Base-by-base conservation (phyloP, 2,329 filamentous ascomycete genomes). In the Exophiala viscosa region DNA sequence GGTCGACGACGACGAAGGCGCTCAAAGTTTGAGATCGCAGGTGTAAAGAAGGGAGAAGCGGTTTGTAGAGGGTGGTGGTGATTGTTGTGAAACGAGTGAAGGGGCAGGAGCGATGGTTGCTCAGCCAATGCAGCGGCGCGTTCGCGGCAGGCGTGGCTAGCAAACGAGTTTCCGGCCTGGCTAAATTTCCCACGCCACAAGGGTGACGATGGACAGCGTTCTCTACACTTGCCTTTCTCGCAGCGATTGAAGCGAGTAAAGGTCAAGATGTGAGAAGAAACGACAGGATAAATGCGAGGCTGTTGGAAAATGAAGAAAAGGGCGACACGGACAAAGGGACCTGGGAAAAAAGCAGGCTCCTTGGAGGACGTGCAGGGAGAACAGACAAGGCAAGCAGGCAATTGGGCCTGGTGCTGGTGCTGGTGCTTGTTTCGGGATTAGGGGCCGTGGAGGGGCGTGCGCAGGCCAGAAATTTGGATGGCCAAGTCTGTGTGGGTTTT, bases 21-120 rank as follows among this genome's bases (percentile, higher is more conserved):
- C 35, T 43, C 48, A 48, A 45, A 42, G 32, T 52, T 53, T 15
- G 15, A 53, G 23, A 46, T 52, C 45, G 52, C 45, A 48, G 47
- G 47, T 44, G 36, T 47, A 54, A 36, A 42, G 28, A n/a, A 14
- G 13, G 43, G 23, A 42, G 34, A 53, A 39, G 41, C 31, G 51
- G 55, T 55, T 55, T 38, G 56, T 17, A 48, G 23, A 28, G 23
- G 23, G 23, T 28, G 55, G 44, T 28, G 48, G 48, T 48, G 52
- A 41, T 64, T 65, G 62, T 64, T 62, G 58, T 61, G 54, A 62
- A 66, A 64, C 63, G 64, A 66, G 54, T 57, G 63, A 64, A 60
- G 56, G 62, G 62, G 55, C 33, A 57, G 54, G 48, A 56, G 40
- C 40, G 42, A 49, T 57, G 58, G 64, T 65, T 63, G 63, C 61